A percentile compares a stretch with the other conserved stretches of the same genome.
Conservation (phyloP, 2,329 filamentous ascomycete species). For the Zymoseptoria ardabiliae region DNA sequence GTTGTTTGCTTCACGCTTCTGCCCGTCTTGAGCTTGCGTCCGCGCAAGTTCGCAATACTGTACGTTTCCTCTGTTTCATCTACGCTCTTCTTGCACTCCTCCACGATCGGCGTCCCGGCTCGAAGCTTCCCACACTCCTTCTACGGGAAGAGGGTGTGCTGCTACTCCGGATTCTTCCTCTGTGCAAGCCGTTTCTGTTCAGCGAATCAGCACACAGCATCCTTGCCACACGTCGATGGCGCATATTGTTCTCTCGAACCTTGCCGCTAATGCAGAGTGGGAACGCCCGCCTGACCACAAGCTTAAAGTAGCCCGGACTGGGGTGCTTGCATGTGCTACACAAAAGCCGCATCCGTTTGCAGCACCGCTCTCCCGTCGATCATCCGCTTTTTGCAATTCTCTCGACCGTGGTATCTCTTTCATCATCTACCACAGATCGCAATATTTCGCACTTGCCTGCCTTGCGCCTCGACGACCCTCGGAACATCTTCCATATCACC, state of each 20-base stretch:
- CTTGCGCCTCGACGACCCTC: slow-evolving; percentile 1
- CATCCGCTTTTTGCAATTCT: slow-evolving; percentile 8
- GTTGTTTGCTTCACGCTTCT: slow-evolving; percentile 87
- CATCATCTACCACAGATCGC: slow-evolving; percentile 5
- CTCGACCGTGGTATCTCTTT: background rate
- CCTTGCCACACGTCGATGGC: slow-evolving; percentile 22
- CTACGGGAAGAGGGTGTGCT: slow-evolving; percentile 17
- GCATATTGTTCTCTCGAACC: slow-evolving; percentile 14
- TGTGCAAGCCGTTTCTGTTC: slow-evolving; percentile 4
- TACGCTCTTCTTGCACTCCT: slow-evolving; percentile 6
- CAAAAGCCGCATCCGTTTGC: slow-evolving; percentile 17
- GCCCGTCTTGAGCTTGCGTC: slow-evolving; percentile 69
- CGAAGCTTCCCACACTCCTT: slow-evolving; percentile 7
- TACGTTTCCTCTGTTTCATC: slow-evolving; percentile 59
- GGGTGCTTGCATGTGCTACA: slow-evolving; percentile 18
- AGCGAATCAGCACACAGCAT: slow-evolving; percentile 12
- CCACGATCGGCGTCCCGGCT: slow-evolving; percentile 6
- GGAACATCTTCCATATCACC: background rate
- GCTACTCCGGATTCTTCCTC: slow-evolving; percentile 15
- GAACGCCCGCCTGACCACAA: slow-evolving; percentile 28
- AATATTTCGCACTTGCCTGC: slow-evolving; percentile 6
- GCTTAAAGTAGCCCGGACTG: slow-evolving; percentile 18
- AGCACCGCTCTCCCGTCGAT: slow-evolving; percentile 17
- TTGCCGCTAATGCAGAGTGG: slow-evolving; percentile 26
- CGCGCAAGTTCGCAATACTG: slow-evolving; percentile 94